These are phyloP conservation scores for Calocera cornea DNA, from an alignment of 768 basidiomycete species.

Conservation along the genomic window DNA sequence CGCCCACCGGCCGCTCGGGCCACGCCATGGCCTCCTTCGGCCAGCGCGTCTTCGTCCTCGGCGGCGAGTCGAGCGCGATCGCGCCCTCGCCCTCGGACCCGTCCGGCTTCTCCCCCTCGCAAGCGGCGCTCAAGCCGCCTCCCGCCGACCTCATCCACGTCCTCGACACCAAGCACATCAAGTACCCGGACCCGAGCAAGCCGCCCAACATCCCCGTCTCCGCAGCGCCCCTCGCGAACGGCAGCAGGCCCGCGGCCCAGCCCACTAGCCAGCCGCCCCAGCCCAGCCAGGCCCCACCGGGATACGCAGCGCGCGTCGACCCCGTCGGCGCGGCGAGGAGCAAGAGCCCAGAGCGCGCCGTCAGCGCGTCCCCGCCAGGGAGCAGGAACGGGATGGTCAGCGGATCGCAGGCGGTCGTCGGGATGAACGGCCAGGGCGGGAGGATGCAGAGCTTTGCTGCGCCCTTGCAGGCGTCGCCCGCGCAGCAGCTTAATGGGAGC, in stretches of 20 bases:
- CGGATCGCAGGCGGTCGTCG: neutral
- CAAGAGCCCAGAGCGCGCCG: neutral
- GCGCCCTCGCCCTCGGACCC: constrained; percentile 14
- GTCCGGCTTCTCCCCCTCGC: constrained; percentile 4
- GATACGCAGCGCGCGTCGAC: neutral
- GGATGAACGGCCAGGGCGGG: neutral
- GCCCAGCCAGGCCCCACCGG: neutral
- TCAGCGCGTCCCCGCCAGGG: neutral
- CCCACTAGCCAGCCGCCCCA: neutral
- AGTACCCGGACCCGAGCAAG: constrained; percentile 64
- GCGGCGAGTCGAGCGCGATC: constrained; percentile 78
- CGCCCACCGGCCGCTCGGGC: constrained; percentile 81
- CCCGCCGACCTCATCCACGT: constrained; percentile 76
- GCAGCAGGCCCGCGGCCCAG: neutral
- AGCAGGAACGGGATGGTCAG: neutral
- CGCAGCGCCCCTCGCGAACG: neutral
- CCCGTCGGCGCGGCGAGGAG: neutral
- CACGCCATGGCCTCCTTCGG: constrained; percentile 97
- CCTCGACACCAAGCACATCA: constrained; percentile 91
- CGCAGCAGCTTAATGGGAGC: neutral
- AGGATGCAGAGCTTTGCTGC: neutral
- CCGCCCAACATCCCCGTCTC: constrained; percentile 18
- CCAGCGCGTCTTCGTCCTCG: constrained; percentile 78
- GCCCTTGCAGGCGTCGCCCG: neutral
- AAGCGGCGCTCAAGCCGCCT: constrained; percentile 39